These are phyloP conservation scores for Coniferiporia weirii DNA, from an alignment of 1,284 basidiomycete genomes.

Conservation along the genomic window DNA sequence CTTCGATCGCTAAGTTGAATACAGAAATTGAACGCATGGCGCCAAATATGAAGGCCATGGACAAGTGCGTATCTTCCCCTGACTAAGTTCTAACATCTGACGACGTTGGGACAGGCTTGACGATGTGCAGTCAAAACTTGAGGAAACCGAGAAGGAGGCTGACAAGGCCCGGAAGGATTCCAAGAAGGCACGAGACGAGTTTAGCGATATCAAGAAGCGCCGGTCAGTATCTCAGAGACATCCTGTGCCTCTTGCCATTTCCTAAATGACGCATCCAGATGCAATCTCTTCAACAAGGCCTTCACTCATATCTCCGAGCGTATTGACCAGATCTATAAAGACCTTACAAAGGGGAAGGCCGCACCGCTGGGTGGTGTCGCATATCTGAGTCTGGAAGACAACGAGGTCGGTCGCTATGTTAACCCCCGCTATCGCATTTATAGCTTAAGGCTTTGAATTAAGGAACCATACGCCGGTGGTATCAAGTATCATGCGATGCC, in stretches of 20 bases:
- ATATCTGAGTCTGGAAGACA: conserved; percentile 93
- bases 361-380: conserved; percentile 94
- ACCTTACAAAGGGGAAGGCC: conserved; percentile 91
- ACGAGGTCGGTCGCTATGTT: conserved; percentile 55
- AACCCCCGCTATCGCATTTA: not conserved
- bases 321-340: conserved; percentile 97
- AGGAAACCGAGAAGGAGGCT: conserved; percentile 70
- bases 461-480: conserved; percentile 95
- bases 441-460: not conserved
- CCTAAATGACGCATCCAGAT: conserved; percentile 32
- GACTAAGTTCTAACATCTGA: conserved; percentile 10
- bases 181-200: conserved; percentile 84
- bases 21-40: conserved; percentile 91
- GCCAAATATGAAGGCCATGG: conserved; percentile 95
- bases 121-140: conserved; percentile 80
- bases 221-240: conserved; percentile 43
- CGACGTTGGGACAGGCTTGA: conserved; percentile 55
- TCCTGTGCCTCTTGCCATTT: not conserved
- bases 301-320: conserved; percentile 93
- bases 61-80: conserved; percentile 46
- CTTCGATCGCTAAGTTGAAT: conserved; percentile 67
- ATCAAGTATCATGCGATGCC: conserved; percentile 99
- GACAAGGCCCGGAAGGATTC: conserved; percentile 80
- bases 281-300: conserved; percentile 92
- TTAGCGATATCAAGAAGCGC: conserved; percentile 81